phyloP scores from a whole-genome alignment of 495 filamentous ascomycete genomes.

The Bryoglossum gracile region DNA sequence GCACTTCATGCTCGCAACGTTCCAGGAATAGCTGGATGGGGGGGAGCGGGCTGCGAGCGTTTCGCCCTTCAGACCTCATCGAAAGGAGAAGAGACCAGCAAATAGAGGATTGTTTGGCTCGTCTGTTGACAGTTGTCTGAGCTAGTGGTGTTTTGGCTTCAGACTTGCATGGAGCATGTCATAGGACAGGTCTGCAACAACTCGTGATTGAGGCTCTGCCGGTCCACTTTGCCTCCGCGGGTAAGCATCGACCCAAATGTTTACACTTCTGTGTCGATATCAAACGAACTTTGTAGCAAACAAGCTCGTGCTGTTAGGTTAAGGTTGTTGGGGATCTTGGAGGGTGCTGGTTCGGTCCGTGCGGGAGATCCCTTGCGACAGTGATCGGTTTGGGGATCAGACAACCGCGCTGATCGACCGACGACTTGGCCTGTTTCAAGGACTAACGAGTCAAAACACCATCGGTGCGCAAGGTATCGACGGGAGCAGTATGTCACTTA shows the following conservation, averaged over 20 bases:
- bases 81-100: too few relatives aligned
- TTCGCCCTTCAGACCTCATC: too few relatives aligned
- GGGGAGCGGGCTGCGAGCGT: too few relatives aligned
- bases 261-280: neutral
- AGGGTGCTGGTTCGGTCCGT: constrained; percentile 1
- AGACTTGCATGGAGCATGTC: too few relatives aligned
- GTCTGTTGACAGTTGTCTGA: too few relatives aligned
- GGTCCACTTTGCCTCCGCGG: neutral
- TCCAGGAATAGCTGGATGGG: too few relatives aligned
- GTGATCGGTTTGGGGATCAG: constrained; percentile 5
- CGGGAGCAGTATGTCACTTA: neutral
- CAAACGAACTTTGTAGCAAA: neutral
- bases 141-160: too few relatives aligned
- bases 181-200: too few relatives aligned
- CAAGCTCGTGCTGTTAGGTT: neutral
- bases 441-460: constrained; percentile 1
- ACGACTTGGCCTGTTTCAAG: constrained; percentile 2
- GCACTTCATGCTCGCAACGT: too few relatives aligned
- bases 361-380: constrained; percentile 9
- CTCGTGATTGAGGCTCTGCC: neutral
- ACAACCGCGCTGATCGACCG: neutral
- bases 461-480: neutral
- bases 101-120: too few relatives aligned
- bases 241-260: neutral
- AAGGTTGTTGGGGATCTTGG: too few relatives aligned